Base-by-base conservation (phyloP, 1,139 yeast species). In the Trichomonascaceae sp. region DNA sequence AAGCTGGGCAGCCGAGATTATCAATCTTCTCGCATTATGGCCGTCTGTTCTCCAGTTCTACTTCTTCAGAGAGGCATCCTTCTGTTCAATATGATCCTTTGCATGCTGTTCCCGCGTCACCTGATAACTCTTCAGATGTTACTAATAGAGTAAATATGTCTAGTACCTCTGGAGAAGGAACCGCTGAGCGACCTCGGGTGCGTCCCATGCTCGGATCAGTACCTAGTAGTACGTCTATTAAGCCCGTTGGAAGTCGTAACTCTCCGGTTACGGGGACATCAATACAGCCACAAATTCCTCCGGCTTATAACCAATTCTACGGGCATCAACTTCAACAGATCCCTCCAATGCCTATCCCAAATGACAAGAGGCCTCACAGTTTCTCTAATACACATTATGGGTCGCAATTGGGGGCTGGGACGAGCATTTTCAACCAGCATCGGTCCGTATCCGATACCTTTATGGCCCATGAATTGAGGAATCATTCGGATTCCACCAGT, bases 61-160 rank as follows among this genome's bases (percentile, higher is more conserved):
- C 38, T 43, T 45, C 15, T 45, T 51, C 67, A 10, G 74, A 70
- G 44, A 54, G 65, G 46, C 57, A 64, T 15, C 58, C 58, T 18
- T 62, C 68, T 9, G 60, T 66, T 39, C 61, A 60, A 50, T 66
- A 62, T 51, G 68, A 66, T 45, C 68, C 68, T 19, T 52, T 64
- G 50, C 50, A 46, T 43, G 24, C 55, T 27, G 27, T 46, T 49
- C 43, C 55, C 46, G 39, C 45, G 2, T 38, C 46, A n/a, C 20
- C 20, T 17, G 22, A 36, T 15, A 47, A 17, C 15, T n/a, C 22
- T 13, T 8, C 41, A 36, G 41, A 36, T 17, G 9, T 13, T 3
- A 7, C 17, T 4, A 15, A 15, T 15, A 36, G 41, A 13, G 41
- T 7, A 36, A 36, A 36, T 36, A 15, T 36, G 17, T 4, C 41